Percentiles rank a stretch among this genome's conserved stretches.
phyloP scores from a whole-genome alignment of 2,329 filamentous ascomycete genomes.

The Cladophialophora yegresii region DNA sequence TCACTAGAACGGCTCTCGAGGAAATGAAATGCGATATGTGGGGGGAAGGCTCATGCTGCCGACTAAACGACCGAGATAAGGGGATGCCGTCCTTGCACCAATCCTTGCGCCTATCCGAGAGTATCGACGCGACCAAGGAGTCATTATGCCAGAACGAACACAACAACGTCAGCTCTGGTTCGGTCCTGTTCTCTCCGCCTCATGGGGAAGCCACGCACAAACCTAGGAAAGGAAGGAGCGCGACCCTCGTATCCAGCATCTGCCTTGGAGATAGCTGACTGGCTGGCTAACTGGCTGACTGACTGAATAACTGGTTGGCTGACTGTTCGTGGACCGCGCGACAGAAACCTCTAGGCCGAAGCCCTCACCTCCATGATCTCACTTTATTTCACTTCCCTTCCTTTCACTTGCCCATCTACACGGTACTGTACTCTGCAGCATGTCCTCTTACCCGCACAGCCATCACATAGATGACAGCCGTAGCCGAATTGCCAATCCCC shows the following conservation, averaged over 20 bases:
- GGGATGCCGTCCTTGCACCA: too few relatives aligned
- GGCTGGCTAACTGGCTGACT: background rate
- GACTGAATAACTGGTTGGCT: too few relatives aligned
- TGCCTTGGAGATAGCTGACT: background rate
- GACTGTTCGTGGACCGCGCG: background rate
- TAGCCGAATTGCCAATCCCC: background rate
- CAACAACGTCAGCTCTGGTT: background rate
- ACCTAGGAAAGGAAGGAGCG: background rate
- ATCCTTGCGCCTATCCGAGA: too few relatives aligned
- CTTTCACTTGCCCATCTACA: too few relatives aligned
- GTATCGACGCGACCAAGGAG: too few relatives aligned
- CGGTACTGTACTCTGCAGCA: background rate
- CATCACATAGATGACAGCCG: background rate
- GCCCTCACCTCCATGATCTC: background rate
- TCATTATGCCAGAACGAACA: background rate
- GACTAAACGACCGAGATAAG: too few relatives aligned
- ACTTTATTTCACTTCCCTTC: background rate
- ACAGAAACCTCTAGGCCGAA: background rate
- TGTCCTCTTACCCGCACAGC: background rate
- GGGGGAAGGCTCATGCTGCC: too few relatives aligned
- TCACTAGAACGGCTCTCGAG: too few relatives aligned
- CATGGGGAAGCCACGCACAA: background rate
- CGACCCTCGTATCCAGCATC: background rate
- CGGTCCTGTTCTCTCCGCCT: background rate
- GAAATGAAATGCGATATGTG: too few relatives aligned